Percentiles rank a stretch among this genome's conserved stretches.
These are phyloP conservation scores for Solanum pinnatisectum DNA, from an alignment of 257 asterid species.

Conservation along the genomic window DNA sequence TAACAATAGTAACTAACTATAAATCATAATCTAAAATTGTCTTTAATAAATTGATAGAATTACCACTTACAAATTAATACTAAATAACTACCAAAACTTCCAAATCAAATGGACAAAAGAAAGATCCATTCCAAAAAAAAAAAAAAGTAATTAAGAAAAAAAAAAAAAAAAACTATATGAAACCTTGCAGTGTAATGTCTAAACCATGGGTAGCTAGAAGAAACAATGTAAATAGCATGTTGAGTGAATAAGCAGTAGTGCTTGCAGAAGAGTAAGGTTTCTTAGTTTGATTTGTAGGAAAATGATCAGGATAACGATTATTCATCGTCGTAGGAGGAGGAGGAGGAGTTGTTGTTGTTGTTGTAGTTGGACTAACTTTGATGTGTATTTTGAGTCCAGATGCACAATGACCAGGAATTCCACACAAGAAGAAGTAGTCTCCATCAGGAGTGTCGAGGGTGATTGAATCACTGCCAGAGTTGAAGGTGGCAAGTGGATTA, in stretches of 20 bases:
- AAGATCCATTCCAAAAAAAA: not conserved
- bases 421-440: too few relatives aligned
- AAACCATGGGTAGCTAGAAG: not conserved
- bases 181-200: not conserved
- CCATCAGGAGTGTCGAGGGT: too few relatives aligned
- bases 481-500: too few relatives aligned
- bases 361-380: too few relatives aligned
- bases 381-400: too few relatives aligned
- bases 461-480: too few relatives aligned
- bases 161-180: too few relatives aligned
- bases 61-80: not conserved
- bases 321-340: too few relatives aligned
- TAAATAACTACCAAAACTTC: not conserved
- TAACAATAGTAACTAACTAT: not conserved
- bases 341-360: too few relatives aligned
- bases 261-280: not conserved
- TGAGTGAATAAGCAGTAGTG: not conserved
- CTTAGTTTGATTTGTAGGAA: too few relatives aligned
- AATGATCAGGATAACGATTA: too few relatives aligned
- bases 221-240: not conserved
- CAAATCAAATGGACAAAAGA: not conserved
- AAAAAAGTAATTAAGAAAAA: not conserved
- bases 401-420: too few relatives aligned
- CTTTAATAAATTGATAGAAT: not conserved
- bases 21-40: not conserved